Evolutionary conservation across 2,329 filamentous ascomycete species (phyloP).

Genomic region (Diaporthe caulivora): DNA sequence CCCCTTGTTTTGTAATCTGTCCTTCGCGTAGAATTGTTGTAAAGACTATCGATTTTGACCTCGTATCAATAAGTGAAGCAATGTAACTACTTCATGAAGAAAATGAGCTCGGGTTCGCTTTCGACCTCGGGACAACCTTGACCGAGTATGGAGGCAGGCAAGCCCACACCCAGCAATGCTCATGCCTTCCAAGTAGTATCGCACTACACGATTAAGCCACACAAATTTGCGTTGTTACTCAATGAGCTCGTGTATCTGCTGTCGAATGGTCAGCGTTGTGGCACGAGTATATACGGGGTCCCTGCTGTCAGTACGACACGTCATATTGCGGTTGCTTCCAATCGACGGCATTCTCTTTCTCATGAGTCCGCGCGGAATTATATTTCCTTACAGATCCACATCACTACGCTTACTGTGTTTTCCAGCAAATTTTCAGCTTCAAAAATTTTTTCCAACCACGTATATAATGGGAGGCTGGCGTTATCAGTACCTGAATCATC

Average conservation of each 20-base stretch:
- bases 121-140: not conserved
- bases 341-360: too few species aligned
- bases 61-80: not conserved
- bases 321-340: too few species aligned
- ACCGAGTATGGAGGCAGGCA: too few species aligned
- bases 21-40: not conserved
- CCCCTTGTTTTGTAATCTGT: not conserved
- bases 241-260: not conserved
- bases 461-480: not conserved
- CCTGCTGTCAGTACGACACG: not conserved
- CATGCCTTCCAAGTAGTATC: not conserved
- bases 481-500: not conserved
- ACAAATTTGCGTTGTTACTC: not conserved
- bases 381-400: too few species aligned
- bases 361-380: not conserved
- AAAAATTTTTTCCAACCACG: not conserved
- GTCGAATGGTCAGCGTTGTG: too few species aligned
- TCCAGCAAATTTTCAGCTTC: too few species aligned
- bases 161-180: not conserved
- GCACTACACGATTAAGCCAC: not conserved
- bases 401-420: too few species aligned
- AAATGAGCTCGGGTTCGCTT: not conserved
- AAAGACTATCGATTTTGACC: not conserved
- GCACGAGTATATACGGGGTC: not conserved
- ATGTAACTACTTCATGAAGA: not conserved